Evolutionary conservation across 768 basidiomycete species (phyloP), one percentile per base, ranked within the genome.

Genomic region (Leccinum variicolor): DNA sequence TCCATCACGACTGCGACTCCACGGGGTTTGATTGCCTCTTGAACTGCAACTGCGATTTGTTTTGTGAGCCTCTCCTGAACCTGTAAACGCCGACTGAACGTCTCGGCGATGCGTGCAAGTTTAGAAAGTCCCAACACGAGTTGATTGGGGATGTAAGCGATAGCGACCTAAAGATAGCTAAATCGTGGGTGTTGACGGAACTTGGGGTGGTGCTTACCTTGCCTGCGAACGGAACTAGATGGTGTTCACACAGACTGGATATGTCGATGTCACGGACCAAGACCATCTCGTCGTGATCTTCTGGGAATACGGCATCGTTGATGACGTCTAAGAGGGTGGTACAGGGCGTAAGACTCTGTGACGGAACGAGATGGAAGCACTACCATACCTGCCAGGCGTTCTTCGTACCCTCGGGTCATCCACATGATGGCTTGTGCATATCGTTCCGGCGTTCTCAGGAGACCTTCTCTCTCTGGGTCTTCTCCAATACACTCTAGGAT

Each of bases 1-100:
- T 99, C 96, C 90, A 99, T 98, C 50, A 99, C 97, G 62, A 99
- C 97, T 8, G 97, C 97, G 39, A 99, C 97, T 47, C 97, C 97
- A 66, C 92, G 85, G 51, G 97, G 97, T 72, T 93, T 89, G 66
- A 99, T 98, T 17, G 97, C 97, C 73, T 99, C 96, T 73, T 97
- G 92, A 6, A 99, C 90, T n/a, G 96, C 94, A 53, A 97, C 83
- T 8, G 97, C 97, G 57, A 99, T 93, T 75, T 99, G 97, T 71
- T 93, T 94, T 43, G 97, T 98, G 48, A 99, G 79, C 31, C 97
- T 87, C 75, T 99, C 97, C 76, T 99, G 97, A 15, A 99, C 95
- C 70, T 98, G 97, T 26, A 99, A 80, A 54, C 97, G 84, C 25
- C 97, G 85, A 63, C 92, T 90, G 75, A 98, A 98, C 0, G 95